A percentile compares a stretch with the other conserved stretches of the same genome.
Conservation (phyloP, 352 stramenopile species). For the Nothophytophthora sp. region DNA sequence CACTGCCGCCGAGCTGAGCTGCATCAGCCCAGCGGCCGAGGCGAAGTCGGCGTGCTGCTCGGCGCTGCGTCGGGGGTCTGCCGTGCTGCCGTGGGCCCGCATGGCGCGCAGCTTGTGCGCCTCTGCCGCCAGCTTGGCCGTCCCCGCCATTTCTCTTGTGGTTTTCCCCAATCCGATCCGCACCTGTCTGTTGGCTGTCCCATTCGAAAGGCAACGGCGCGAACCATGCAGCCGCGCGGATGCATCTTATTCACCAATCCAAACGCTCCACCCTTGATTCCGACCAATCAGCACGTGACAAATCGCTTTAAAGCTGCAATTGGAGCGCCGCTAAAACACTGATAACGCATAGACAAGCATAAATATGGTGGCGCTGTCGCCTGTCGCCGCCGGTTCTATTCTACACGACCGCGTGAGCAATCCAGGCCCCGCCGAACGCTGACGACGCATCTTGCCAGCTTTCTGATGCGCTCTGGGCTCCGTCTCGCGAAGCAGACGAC, state of each 20-base stretch:
- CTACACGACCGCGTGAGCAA: conserved; percentile 7
- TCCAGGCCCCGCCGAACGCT: no score
- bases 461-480: conserved; percentile 2
- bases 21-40: conserved; percentile 43
- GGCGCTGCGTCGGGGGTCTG: background rate
- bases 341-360: conserved; percentile 1
- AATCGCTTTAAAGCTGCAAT: no score
- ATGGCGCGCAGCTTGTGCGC: conserved; percentile 22
- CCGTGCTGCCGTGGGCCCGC: conserved; percentile 4
- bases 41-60: conserved; percentile 30
- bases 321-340: background rate
- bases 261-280: background rate
- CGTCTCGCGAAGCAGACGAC: no score
- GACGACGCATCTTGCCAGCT: no score
- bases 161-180: conserved; percentile 4
- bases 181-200: conserved; percentile 1
- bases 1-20: conserved; percentile 48
- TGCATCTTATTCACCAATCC: background rate
- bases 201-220: conserved; percentile 2
- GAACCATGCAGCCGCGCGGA: background rate
- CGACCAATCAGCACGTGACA: background rate
- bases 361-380: background rate
- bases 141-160: conserved; percentile 20
- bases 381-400: background rate
- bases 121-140: conserved; percentile 13